These are phyloP conservation scores for Monosporozyma unispora DNA, from an alignment of 805 yeast species.

Conservation along the genomic window DNA sequence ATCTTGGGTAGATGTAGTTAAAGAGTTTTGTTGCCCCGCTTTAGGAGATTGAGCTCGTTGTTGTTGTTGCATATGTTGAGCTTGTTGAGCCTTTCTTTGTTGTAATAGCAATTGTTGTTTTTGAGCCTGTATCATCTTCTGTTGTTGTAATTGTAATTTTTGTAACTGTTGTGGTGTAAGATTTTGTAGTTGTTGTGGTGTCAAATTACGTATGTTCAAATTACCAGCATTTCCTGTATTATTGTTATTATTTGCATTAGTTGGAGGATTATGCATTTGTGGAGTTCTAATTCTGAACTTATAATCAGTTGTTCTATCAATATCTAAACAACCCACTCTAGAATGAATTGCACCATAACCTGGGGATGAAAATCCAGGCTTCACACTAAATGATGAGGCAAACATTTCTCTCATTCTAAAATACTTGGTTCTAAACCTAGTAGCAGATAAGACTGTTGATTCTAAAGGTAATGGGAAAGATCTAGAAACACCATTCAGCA, in stretches of 20 bases:
- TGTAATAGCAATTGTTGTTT: slow-evolving; percentile 10
- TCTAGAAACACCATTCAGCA: slow-evolving; percentile 77
- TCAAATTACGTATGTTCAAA: slow-evolving; percentile 11
- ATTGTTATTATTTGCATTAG: slow-evolving; percentile 6
- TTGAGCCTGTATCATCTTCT: slow-evolving; percentile 17
- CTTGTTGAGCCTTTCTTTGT: slow-evolving; percentile 9
- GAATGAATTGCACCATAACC: slow-evolving; percentile 46
- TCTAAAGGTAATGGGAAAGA: slow-evolving; percentile 81
- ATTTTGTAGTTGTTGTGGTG: slow-evolving; percentile 18
- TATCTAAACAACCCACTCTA: slow-evolving; percentile 64
- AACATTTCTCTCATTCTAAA: slow-evolving; percentile 90
- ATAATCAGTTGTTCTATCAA: slow-evolving; percentile 64
- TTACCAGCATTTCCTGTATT: slow-evolving; percentile 1
- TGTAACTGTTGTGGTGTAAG: slow-evolving; percentile 20
- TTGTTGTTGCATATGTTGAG: slow-evolving; percentile 1
- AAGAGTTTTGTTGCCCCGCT: neutral
- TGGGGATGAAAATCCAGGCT: slow-evolving; percentile 41
- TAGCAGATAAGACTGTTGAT: slow-evolving; percentile 59
- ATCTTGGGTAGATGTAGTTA: slow-evolving; percentile 5
- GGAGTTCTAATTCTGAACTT: slow-evolving; percentile 44
- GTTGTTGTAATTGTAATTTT: slow-evolving; percentile 15
- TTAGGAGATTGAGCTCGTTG: slow-evolving; percentile 1
- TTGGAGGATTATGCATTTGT: slow-evolving; percentile 27
- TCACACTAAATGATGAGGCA: slow-evolving; percentile 53
- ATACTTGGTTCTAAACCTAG: slow-evolving; percentile 60